Base-by-base conservation (phyloP, 805 yeast species). In the Wickerhamia fluorescens region DNA sequence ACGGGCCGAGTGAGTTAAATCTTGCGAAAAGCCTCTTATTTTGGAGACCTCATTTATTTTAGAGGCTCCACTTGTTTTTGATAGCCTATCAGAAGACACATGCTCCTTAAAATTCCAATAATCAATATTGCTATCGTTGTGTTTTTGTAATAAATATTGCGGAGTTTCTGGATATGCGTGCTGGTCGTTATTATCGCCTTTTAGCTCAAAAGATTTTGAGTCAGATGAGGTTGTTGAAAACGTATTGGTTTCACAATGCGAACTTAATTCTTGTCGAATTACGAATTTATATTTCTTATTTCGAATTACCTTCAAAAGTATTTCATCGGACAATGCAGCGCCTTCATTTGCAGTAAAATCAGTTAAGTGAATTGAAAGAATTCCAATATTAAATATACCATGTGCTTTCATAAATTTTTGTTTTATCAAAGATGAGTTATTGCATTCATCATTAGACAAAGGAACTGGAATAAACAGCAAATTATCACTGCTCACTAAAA, bases 401-500 rank as follows among this genome's bases (percentile, higher is more conserved):
- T 76, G 42, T 2, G 56, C 49, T 1, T 56, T 47, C 1, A 66
- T 47, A 11, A 77, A 37, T 7, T 46, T 42, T 2, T 45, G 48
- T 36, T 71, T 76, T 24, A 53, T 24, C 17, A 73, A 53, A 36
- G 13, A 40, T 29, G 5, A 54, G 26, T 44, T 36, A 4, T 20
- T 24, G 5, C 44, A n/a, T 12, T 47, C 46, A 3, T 38, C 41
- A 5, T 24, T 14, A 2, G 32, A 31, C 5, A 54, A 22, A 23
- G 70, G 58, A 3, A 83, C 50, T 0, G 83, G 70, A 7, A 56
- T 53, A 47, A 73, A 88, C 9, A 51, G 55, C 10, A 41, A 42
- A 40, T 78, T 78, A 47, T 88, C 88, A n/a, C 55, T 52, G 0
- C 95, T 79, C 0, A 73, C 71, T 28, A 87, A 53, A 3, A 84